A percentile compares a stretch with the other conserved stretches of the same genome.
phyloP scores from a whole-genome alignment of 208 protist species.

The Leishmania mexicana region DNA sequence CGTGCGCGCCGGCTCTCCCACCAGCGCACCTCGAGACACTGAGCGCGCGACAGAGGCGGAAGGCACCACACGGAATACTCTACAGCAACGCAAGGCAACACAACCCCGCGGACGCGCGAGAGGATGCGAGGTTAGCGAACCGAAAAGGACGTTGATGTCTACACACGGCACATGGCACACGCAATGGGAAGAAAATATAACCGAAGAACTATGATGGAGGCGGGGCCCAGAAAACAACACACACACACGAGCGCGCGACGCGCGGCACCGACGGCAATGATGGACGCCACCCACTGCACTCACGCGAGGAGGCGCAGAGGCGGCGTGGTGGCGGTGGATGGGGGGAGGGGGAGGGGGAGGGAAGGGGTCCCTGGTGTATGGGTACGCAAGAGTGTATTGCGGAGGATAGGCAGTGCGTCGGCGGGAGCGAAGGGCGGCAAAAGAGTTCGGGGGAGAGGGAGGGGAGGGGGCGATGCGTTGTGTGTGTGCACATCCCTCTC shows the following conservation, averaged over 20 bases:
- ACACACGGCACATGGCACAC: not conserved
- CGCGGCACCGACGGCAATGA: not conserved
- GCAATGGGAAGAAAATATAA: conserved; percentile 2
- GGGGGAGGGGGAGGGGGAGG: not conserved
- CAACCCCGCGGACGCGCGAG: not conserved
- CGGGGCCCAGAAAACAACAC: not conserved
- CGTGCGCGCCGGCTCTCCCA: not conserved
- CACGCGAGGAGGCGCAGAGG: not conserved
- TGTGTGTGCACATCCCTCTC: not conserved
- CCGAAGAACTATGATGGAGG: not conserved
- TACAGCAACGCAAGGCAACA: not conserved
- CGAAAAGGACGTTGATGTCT: not conserved
- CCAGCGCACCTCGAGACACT: not conserved
- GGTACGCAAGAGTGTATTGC: not conserved
- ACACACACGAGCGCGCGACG: not conserved
- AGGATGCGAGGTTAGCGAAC: not conserved
- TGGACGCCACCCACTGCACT: not conserved
- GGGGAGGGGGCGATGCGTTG: not conserved
- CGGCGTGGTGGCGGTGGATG: not conserved
- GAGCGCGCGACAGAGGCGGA: not conserved
- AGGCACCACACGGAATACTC: not conserved
- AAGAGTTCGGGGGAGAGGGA: not conserved
- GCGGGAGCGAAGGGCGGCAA: not conserved
- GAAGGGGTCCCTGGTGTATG: not conserved
- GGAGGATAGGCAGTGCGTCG: not conserved